Evolutionary conservation across 768 basidiomycete genomes (phyloP), one percentile per base, ranked within the genome.

Genomic region (Boletus eberwhitei): DNA sequence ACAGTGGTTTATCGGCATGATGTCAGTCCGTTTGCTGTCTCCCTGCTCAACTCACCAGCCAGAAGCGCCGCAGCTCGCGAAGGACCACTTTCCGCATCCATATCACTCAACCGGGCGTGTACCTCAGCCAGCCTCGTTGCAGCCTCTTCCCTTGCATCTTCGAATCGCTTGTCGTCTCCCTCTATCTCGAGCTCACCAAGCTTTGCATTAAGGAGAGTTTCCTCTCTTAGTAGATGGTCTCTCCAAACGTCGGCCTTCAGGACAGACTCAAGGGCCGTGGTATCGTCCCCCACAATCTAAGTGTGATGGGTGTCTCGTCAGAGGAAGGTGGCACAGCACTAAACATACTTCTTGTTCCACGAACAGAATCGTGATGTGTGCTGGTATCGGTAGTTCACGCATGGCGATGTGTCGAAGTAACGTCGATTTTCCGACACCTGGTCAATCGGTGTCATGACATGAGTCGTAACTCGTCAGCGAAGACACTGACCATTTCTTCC

Each of bases 231-330:
- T 17, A 98, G 77, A 59, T 92, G 89, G 64, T 96, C 94, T 68
- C 96, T 81, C 93, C 97, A 98, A 32, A 99, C 97, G 67, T 99
- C 97, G n/a, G 97, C 97, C 70, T 95, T 93, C n/a, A 99, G 79
- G 21, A 99, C 97, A 1, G 95, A 94, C 21, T 94, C 90, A 40
- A 99, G 78, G 3, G 97, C 97, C 2, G 77, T 75, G 0, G 94
- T 98, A 60, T 95, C 94, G 69, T 98, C 96, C 32, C 96, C 97
- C 51, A 93, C 69, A 60, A 98, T 89, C 90, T 94, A 38, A 2
- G 41, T 9, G 8, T 2, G 26, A 22, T 65, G 13, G 50, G 16
- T 17, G 1, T 24, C 35, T 42, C 21, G 26, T 35, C n/a, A 37
- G 9, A 38, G 16, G 7, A 35, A 32, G 22, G 43, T 8, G 5